Conservation (phyloP, 805 yeast species). For the Dipodascus geniculatus region DNA sequence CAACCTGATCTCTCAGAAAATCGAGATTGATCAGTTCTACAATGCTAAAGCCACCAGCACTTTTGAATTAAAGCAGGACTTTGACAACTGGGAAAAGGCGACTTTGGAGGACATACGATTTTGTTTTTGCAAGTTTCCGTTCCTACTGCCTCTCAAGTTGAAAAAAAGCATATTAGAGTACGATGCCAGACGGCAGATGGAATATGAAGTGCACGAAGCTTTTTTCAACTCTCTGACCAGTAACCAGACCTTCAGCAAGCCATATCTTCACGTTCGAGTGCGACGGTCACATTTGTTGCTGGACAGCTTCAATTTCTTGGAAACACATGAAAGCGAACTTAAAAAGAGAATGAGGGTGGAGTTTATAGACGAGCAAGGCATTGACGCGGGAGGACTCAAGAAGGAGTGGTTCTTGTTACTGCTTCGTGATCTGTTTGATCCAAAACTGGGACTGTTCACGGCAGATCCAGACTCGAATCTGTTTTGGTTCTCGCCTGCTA, state of each 20-base stretch:
- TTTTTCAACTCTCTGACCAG: slow-evolving; percentile 58
- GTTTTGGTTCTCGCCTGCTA: slow-evolving; percentile 51
- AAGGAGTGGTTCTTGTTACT: slow-evolving; percentile 88
- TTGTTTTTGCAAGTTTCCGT: slow-evolving; percentile 5
- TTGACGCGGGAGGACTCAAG: slow-evolving; percentile 90
- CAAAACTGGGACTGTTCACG: slow-evolving; percentile 53
- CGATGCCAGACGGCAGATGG: slow-evolving; percentile 75
- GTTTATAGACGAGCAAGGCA: slow-evolving; percentile 80
- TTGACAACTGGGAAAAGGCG: slow-evolving; percentile 61
- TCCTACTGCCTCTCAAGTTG: slow-evolving; percentile 3
- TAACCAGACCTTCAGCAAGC: slow-evolving; percentile 47
- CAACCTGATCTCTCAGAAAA: slow-evolving; percentile 27
- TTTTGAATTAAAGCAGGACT: slow-evolving; percentile 60
- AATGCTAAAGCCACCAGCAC: slow-evolving; percentile 28
- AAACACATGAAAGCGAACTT: slow-evolving; percentile 46
- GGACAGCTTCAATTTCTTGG: slow-evolving; percentile 52
- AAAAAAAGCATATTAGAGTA: slow-evolving; percentile 48
- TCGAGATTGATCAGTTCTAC: slow-evolving; percentile 44
- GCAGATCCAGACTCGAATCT: slow-evolving; percentile 56
- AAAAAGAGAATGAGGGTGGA: slow-evolving; percentile 68
- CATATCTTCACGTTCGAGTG: slow-evolving; percentile 56
- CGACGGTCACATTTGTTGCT: slow-evolving; percentile 54
- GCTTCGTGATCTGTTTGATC: slow-evolving; percentile 57
- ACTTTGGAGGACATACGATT: slow-evolving; percentile 4
- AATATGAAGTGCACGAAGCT: slow-evolving; percentile 79